Evolutionary conservation across 2,329 filamentous ascomycete species (phyloP).

Genomic region (Scedosporium aurantiacum): DNA sequence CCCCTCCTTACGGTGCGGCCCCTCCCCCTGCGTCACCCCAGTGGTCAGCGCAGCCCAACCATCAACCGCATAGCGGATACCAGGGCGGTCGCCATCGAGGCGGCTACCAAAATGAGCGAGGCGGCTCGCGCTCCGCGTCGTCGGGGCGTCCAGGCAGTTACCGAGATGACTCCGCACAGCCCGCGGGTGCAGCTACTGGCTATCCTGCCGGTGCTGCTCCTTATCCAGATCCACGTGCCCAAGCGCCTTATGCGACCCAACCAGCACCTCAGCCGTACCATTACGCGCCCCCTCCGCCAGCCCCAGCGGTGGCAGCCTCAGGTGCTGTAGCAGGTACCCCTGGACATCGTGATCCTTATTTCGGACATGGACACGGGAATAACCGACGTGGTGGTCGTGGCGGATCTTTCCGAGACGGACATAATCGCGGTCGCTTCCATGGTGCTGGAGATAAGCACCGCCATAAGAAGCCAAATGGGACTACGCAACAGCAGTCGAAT

Average conservation of each 20-base stretch:
- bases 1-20: constrained; percentile 1
- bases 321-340: constrained; percentile 1
- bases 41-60: background rate
- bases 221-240: constrained; percentile 1
- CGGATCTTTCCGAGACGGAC: constrained; percentile 23
- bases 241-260: background rate
- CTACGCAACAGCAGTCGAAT: constrained; percentile 16
- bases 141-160: background rate
- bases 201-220: background rate
- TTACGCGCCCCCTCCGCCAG: constrained; percentile 29
- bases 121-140: constrained; percentile 16
- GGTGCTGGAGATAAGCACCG: constrained; percentile 30
- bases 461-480: constrained; percentile 11
- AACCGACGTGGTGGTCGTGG: constrained; percentile 23
- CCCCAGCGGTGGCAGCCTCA: constrained; percentile 18
- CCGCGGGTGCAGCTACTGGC: background rate
- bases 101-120: constrained; percentile 35
- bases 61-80: constrained; percentile 1
- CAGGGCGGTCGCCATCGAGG: constrained; percentile 5
- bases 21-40: constrained; percentile 1
- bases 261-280: constrained; percentile 16
- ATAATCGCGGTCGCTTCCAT: constrained; percentile 32
- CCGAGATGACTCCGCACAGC: constrained; percentile 1
- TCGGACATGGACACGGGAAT: constrained; percentile 19
- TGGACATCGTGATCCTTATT: constrained; percentile 21